Conservation (phyloP, 2,329 filamentous ascomycete species). For the Colletotrichum gloeosporioides region DNA sequence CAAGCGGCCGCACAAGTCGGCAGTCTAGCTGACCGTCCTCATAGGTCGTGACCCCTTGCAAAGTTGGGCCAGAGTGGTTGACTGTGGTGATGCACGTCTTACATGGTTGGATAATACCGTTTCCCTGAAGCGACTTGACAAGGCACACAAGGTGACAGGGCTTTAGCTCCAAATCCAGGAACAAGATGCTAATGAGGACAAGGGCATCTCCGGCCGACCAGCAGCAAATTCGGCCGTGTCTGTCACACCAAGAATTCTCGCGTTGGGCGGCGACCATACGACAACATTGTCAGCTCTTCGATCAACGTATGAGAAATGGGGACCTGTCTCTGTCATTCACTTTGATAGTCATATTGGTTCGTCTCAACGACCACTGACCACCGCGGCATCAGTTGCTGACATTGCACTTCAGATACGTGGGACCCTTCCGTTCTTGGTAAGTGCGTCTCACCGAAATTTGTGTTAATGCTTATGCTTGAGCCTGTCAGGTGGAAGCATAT, state of each 20-base stretch:
- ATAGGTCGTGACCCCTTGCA: slow-evolving; percentile 13
- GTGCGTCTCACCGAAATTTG: background rate
- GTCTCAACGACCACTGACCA: slow-evolving; percentile 26
- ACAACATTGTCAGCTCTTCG: slow-evolving; percentile 67
- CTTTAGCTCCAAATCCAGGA: background rate
- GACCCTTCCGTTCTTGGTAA: slow-evolving; percentile 64
- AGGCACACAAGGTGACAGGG: slow-evolving; percentile 58
- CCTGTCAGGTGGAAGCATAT: slow-evolving; percentile 57
- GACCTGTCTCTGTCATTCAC: slow-evolving; percentile 66
- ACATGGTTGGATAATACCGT: slow-evolving; percentile 80
- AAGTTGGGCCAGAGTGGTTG: slow-evolving; percentile 55
- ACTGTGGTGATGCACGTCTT: slow-evolving; percentile 81
- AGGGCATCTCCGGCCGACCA: slow-evolving; percentile 35
- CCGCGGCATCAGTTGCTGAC: slow-evolving; percentile 12
- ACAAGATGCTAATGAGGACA: slow-evolving; percentile 6
- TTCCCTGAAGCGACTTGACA: slow-evolving; percentile 76
- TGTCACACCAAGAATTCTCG: slow-evolving; percentile 57
- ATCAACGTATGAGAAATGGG: slow-evolving; percentile 62
- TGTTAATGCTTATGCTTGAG: background rate
- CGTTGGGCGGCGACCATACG: slow-evolving; percentile 70
- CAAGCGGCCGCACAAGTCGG: no score
- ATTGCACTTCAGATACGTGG: slow-evolving; percentile 64
- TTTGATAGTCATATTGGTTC: slow-evolving; percentile 69
- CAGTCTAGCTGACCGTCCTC: slow-evolving; percentile 1
- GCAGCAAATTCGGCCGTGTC: slow-evolving; percentile 49